Evolutionary conservation across 108 stramenopile genomes (phyloP), one percentile per base, ranked within the genome.

Genomic region (Cyclostephanos invisitatus): DNA sequence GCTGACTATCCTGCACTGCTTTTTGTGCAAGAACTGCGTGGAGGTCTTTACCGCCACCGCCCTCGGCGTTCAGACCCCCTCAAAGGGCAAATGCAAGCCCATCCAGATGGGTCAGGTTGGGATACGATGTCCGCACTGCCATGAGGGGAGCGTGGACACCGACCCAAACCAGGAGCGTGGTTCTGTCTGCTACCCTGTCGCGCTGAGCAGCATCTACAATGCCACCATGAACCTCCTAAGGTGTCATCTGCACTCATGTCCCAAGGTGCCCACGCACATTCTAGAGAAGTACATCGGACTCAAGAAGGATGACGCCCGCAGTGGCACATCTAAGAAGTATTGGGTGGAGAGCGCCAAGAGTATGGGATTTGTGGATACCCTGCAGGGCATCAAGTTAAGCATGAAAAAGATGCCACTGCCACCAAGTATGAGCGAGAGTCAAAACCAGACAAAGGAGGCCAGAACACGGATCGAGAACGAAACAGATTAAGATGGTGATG

Each of bases 1-100:
- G 89, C 70, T 93, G 27, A 93, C 92, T 12, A 87, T 88, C 20
- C 76, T 93, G 12, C 89, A 93, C 72, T 93, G 92, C 69, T 93
- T 91, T 56, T 84, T 93, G 25, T 89, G 92, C 37, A 63, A 63
- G 12, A 72, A 91, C 37, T 90, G 89, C 64, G 89, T 93, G 10
- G 84, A 93, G 55, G 87, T 88, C 22, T 93, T 93, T 62, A 85
- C 85, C 18, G 92, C 92, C 10, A 73, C 84, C 0, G 61, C 74
- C 59, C 61, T 66, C 12, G 90, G 91, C 53, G 84, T 91, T 36
- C 21, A 85, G 18, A 82, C 87, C 10, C 89, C 92, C 22, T 82
- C 84, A 42, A 90, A 90, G 78, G 90, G 90, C 17, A 89, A 90
- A 72, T 77, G 89, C 8, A 93, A 91, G 66, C 86, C 87, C 37